Conservation (phyloP, 805 yeast genomes). For the Ogataea corticis region DNA sequence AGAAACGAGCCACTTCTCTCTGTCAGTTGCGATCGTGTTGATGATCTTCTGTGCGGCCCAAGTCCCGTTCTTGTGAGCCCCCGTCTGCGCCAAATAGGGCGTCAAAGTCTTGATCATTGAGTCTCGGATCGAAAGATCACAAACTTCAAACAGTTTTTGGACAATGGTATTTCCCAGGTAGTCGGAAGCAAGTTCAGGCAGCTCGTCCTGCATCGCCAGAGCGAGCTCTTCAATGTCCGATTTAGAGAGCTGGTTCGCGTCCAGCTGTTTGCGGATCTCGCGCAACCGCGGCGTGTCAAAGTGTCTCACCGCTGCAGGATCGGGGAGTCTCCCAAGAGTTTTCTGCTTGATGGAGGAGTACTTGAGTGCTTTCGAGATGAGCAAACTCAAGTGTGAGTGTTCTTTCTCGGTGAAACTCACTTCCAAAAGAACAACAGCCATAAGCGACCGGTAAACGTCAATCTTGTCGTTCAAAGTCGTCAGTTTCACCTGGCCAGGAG, state of each 20-base stretch:
- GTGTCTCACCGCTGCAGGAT: slow-evolving; percentile 62
- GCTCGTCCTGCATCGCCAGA: slow-evolving; percentile 79
- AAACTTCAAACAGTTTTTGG: slow-evolving; percentile 79
- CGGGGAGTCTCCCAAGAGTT: slow-evolving; percentile 76
- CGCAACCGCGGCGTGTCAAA: slow-evolving; percentile 88
- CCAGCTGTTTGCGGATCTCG: slow-evolving; percentile 78
- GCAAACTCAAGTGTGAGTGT: slow-evolving; percentile 41
- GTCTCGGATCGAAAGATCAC: slow-evolving; percentile 70
- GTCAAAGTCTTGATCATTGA: slow-evolving; percentile 76
- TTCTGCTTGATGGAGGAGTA: slow-evolving; percentile 47
- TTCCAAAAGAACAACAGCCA: slow-evolving; percentile 16
- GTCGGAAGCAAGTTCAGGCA: slow-evolving; percentile 89
- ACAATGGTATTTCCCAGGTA: slow-evolving; percentile 95
- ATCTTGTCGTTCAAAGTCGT: slow-evolving; percentile 26
- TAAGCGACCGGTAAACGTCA: slow-evolving; percentile 19
- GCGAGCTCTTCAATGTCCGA: slow-evolving; percentile 80
- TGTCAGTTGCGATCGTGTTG: slow-evolving; percentile 58
- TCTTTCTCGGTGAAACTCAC: slow-evolving; percentile 46
- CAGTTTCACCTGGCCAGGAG: slow-evolving; percentile 15
- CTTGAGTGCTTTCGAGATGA: slow-evolving; percentile 44
- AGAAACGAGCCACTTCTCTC: slow-evolving; percentile 66
- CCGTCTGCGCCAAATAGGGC: slow-evolving; percentile 84
- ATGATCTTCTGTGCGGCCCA: slow-evolving; percentile 99
- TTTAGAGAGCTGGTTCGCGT: slow-evolving; percentile 50
- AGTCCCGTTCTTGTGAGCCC: slow-evolving; percentile 96